These are phyloP conservation scores for Boletus sp. DNA, from an alignment of 768 basidiomycete species.

Conservation along the genomic window DNA sequence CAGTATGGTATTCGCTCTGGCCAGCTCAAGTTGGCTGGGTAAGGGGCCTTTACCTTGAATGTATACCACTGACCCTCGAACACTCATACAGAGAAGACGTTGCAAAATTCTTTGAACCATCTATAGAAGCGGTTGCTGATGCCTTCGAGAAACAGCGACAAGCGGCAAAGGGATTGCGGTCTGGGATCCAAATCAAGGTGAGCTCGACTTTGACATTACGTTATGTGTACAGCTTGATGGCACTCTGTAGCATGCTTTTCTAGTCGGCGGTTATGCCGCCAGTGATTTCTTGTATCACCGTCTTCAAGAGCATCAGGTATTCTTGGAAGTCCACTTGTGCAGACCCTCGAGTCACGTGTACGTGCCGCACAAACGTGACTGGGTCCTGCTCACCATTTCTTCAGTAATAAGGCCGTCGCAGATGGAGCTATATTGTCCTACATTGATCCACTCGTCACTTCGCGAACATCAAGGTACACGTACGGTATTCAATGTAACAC, in stretches of 20 bases:
- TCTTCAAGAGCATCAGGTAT: slow-evolving; percentile 37
- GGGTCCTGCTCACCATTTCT: background rate
- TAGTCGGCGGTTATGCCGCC: slow-evolving; percentile 53
- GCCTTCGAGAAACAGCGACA: too few relatives aligned
- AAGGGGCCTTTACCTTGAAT: too few relatives aligned
- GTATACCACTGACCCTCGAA: too few relatives aligned
- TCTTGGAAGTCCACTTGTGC: slow-evolving; percentile 39
- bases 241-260: slow-evolving; percentile 15
- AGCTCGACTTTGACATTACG: too few relatives aligned
- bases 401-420: slow-evolving; percentile 48
- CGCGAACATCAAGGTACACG: slow-evolving; percentile 41
- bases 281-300: slow-evolving; percentile 45
- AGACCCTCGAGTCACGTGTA: slow-evolving; percentile 52
- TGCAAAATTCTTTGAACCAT: too few relatives aligned
- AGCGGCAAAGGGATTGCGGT: too few relatives aligned
- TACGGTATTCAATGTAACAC: slow-evolving; percentile 35
- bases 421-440: slow-evolving; percentile 43
- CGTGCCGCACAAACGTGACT: slow-evolving; percentile 6
- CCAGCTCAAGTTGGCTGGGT: slow-evolving; percentile 18
- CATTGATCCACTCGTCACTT: slow-evolving; percentile 46
- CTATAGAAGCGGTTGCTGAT: too few relatives aligned
- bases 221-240: too few relatives aligned
- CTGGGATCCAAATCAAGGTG: too few relatives aligned
- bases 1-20: slow-evolving; percentile 36
- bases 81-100: too few relatives aligned